Evolutionary conservation across 371 early-diverging fungal genomes (phyloP), one percentile per base, ranked within the genome.

Genomic region (Paraphysoderma sedebokerense): DNA sequence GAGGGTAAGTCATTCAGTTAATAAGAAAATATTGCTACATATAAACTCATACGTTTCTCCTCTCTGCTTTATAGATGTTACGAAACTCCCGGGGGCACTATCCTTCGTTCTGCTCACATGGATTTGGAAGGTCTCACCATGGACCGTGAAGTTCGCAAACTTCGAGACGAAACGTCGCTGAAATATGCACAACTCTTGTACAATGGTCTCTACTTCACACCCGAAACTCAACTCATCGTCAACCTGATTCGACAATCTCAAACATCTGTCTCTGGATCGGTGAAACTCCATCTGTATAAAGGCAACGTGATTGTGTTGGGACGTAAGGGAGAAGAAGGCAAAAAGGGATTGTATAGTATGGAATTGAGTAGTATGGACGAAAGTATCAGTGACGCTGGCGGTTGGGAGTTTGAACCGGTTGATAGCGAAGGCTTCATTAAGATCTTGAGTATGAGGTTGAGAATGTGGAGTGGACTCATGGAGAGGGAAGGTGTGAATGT

Each of bases 401-500:
- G 88, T 55, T 92, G 92, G 57, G 88, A 85, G 33, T 90, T 91
- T 65, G 79, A 85, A 55, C 97, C 92, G 27, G 54, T 65, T 38
- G 92, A 89, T 62, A 84, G 91, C 38, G 84, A 87, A 45, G 97
- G 97, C 37, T 96, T 96, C 66, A 96, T 96, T 77, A 87, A 82
- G 72, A 87, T 86, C 60, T 87, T 88, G 60, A 77, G 84, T 49
- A 96, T 96, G 63, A 80, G 97, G 42, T 75, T 96, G 52, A 92
- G 87, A 77, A 91, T 89, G 61, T 87, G 84, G 81, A 36, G 38
- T 11, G 13, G 38, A 31, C 35, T 53, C 26, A 8, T 6, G 19
- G 7, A 51, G 3, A 17, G 23, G 13, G 0, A 8, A 44, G 38
- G 35, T 23, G 9, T 39, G 15, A 37, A 34, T 35, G 13, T 20